Conservation (phyloP, 345 rosid genomes). For the Eucalyptus rudis region DNA sequence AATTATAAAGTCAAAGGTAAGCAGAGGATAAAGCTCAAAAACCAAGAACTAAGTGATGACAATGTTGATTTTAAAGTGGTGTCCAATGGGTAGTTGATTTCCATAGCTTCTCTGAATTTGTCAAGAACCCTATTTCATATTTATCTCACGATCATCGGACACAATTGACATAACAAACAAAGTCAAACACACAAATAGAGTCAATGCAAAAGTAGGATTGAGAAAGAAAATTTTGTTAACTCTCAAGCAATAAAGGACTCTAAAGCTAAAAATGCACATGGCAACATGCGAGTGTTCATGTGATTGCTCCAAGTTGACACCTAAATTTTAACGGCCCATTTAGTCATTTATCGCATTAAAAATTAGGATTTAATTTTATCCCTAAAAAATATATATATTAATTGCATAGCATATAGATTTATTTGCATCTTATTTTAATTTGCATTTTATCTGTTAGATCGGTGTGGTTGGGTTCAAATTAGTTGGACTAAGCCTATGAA, state of each 20-base stretch:
- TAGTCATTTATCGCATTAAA: too few relatives aligned
- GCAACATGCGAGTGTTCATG: slow-evolving; percentile 64
- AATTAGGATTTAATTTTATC: too few relatives aligned
- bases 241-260: not conserved
- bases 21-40: not conserved
- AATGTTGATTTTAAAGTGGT: slow-evolving; percentile 6
- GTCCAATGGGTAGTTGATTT: slow-evolving; percentile 64
- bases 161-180: not conserved
- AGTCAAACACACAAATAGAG: not conserved
- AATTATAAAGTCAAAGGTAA: not conserved
- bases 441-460: too few relatives aligned
- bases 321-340: too few relatives aligned
- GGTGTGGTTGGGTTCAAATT: too few relatives aligned
- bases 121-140: slow-evolving; percentile 16
- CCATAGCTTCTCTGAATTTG: slow-evolving; percentile 5
- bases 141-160: not conserved
- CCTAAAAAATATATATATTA: too few relatives aligned
- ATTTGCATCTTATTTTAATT: too few relatives aligned
- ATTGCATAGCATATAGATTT: too few relatives aligned
- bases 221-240: not conserved
- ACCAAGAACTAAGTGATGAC: not conserved
- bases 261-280: slow-evolving; percentile 63
- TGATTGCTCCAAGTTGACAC: slow-evolving; percentile 17
- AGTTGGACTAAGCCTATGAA: too few relatives aligned
- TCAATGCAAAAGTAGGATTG: not conserved